These are phyloP conservation scores for Cryptosporidium parvum DNA, from an alignment of 169 alveolate genomes.

Conservation along the genomic window DNA sequence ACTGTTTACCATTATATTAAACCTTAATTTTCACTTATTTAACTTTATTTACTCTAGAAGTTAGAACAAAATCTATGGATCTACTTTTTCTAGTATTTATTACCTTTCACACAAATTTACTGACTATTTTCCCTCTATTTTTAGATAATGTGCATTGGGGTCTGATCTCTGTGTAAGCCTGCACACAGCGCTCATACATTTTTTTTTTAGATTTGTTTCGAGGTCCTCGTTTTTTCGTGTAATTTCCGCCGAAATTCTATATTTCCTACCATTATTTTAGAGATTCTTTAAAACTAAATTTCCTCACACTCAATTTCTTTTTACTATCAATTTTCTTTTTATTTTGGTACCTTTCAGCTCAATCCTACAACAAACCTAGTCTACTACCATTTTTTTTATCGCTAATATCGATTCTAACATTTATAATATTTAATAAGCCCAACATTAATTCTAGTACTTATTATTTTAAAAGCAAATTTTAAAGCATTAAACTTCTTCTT, in stretches of 20 bases:
- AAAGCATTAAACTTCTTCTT: not conserved
- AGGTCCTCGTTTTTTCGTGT: constrained; percentile 2
- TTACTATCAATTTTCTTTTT: too few relatives aligned
- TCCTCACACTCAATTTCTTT: too few relatives aligned
- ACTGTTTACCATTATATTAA: not conserved
- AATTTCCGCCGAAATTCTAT: not conserved
- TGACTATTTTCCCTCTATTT: constrained; percentile 16
- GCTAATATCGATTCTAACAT: not conserved
- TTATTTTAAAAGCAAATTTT: too few relatives aligned
- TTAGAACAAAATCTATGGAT: not conserved
- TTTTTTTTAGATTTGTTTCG: constrained; percentile 12
- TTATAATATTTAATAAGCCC: not conserved
- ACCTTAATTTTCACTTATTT: not conserved
- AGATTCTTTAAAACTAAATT: not conserved
- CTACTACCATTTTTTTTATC: not conserved
- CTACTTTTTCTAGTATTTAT: not conserved
- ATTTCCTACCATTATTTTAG: too few relatives aligned
- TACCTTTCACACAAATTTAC: constrained; percentile 20
- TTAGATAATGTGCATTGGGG: constrained; percentile 51
- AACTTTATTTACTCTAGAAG: not conserved
- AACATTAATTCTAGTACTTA: not conserved
- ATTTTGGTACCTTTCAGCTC: too few relatives aligned
- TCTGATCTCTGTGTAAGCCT: constrained; percentile 28
- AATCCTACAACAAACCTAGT: not conserved
- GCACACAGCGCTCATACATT: constrained; percentile 58